These are phyloP conservation scores for Cladosporium sp. DNA, from an alignment of 2,329 filamentous ascomycete species.

Conservation along the genomic window DNA sequence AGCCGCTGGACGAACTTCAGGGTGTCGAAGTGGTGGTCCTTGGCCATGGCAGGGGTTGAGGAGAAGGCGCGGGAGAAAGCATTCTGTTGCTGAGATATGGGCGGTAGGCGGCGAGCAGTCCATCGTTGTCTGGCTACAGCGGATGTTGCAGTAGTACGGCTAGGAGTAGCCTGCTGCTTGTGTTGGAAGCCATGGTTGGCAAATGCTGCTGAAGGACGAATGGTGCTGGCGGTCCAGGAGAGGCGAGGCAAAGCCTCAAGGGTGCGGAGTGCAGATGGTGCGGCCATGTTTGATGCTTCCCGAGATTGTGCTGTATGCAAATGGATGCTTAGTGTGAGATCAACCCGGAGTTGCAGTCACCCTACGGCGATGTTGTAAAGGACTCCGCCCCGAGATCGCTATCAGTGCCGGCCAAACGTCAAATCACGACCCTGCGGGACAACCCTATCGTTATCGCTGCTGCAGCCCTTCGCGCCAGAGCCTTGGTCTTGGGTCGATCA, in stretches of 20 bases:
- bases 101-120: slow-evolving; percentile 16
- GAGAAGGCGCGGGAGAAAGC: slow-evolving; percentile 57
- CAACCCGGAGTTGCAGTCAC: slow-evolving; percentile 11
- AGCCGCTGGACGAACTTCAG: slow-evolving; percentile 93
- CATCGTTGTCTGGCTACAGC: slow-evolving; percentile 20
- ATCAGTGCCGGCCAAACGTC: slow-evolving; percentile 5
- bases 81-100: slow-evolving; percentile 12
- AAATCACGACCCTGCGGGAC: slow-evolving; percentile 2
- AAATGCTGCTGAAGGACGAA: slow-evolving; percentile 27
- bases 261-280: slow-evolving; percentile 38
- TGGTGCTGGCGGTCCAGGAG: slow-evolving; percentile 36
- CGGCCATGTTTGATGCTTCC: slow-evolving; percentile 17
- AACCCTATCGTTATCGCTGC: background rate
- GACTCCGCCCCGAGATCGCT: slow-evolving; percentile 5
- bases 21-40: slow-evolving; percentile 97
- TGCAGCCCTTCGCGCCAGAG: slow-evolving; percentile 1
- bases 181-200: slow-evolving; percentile 21
- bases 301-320: background rate
- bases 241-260: slow-evolving; percentile 37
- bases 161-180: slow-evolving; percentile 1
- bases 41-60: slow-evolving; percentile 58
- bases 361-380: background rate
- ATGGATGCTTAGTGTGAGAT: slow-evolving; percentile 12
- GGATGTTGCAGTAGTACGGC: slow-evolving; percentile 14
- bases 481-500: slow-evolving; percentile 4